phyloP scores from a whole-genome alignment of 192 early-diverging fungal genomes.

The Phlyctochytrium planicorne region DNA sequence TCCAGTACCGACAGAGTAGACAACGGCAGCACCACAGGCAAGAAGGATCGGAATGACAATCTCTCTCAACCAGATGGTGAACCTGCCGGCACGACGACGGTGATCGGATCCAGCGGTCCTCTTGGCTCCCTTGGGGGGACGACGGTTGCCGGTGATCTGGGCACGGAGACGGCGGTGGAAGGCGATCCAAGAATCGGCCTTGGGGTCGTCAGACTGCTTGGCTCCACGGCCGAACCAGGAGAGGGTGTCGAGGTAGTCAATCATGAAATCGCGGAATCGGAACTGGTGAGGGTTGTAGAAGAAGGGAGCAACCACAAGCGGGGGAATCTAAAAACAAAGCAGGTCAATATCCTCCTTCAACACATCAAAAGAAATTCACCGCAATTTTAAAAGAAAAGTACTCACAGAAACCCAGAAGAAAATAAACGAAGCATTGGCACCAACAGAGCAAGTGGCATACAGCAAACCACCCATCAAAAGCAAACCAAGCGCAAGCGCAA shows the following conservation, averaged over 20 bases:
- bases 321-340: constrained; percentile 48
- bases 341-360: too few relatives aligned
- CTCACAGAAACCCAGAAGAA: constrained; percentile 13
- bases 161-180: neutral
- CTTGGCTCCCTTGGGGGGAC: neutral
- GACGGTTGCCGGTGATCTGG: constrained; percentile 3
- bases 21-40: constrained; percentile 2
- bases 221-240: constrained; percentile 58
- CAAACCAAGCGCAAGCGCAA: constrained; percentile 7
- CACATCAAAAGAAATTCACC: too few relatives aligned
- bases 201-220: neutral
- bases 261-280: constrained; percentile 71
- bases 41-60: constrained; percentile 13
- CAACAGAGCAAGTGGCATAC: neutral
- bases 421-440: neutral
- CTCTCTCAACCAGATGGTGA: constrained; percentile 13
- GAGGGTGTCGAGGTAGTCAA: constrained; percentile 79
- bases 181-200: constrained; percentile 6
- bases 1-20: constrained; percentile 14
- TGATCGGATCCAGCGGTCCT: neutral
- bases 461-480: constrained; percentile 1
- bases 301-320: constrained; percentile 78
- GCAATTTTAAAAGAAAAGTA: too few relatives aligned
- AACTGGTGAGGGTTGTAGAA: constrained; percentile 91
- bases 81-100: constrained; percentile 4